Evolutionary conservation across 2,329 filamentous ascomycete species (phyloP).

Genomic region (Ilyonectria destructans): DNA sequence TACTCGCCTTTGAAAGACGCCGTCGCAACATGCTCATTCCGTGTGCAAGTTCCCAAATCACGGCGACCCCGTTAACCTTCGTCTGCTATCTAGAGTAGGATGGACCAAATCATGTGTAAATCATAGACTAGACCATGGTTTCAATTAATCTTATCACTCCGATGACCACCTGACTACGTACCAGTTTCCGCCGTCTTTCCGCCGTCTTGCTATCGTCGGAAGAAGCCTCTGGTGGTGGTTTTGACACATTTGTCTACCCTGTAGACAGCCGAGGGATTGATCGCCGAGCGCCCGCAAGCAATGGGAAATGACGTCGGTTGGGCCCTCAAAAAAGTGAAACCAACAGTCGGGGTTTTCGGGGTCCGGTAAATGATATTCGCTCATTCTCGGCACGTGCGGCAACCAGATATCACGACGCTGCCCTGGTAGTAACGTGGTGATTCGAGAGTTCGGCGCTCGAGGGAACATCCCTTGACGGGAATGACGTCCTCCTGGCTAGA

Average conservation of each 20-base stretch:
- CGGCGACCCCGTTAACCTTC: too few relatives aligned
- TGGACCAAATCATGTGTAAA: too few relatives aligned
- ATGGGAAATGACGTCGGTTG: background rate
- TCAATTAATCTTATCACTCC: too few relatives aligned
- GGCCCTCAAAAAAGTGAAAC: background rate
- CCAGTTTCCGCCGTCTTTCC: too few relatives aligned
- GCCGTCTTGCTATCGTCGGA: background rate
- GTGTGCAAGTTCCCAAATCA: too few relatives aligned
- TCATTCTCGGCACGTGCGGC: background rate
- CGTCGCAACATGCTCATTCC: too few relatives aligned
- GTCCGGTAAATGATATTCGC: background rate
- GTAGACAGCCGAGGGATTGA: background rate
- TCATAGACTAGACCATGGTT: too few relatives aligned
- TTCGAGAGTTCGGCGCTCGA: background rate
- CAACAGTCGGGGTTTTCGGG: background rate
- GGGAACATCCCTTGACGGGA: slow-evolving; percentile 6
- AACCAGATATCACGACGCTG: background rate
- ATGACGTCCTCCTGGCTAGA: background rate
- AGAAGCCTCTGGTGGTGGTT: background rate
- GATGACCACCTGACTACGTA: background rate
- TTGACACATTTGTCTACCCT: background rate
- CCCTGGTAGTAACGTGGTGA: background rate
- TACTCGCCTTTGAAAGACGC: too few relatives aligned
- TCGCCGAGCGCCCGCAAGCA: background rate
- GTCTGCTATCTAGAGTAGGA: too few relatives aligned